These are phyloP conservation scores for Aquilaria sinensis DNA, from an alignment of 345 rosid species.

Conservation along the genomic window DNA sequence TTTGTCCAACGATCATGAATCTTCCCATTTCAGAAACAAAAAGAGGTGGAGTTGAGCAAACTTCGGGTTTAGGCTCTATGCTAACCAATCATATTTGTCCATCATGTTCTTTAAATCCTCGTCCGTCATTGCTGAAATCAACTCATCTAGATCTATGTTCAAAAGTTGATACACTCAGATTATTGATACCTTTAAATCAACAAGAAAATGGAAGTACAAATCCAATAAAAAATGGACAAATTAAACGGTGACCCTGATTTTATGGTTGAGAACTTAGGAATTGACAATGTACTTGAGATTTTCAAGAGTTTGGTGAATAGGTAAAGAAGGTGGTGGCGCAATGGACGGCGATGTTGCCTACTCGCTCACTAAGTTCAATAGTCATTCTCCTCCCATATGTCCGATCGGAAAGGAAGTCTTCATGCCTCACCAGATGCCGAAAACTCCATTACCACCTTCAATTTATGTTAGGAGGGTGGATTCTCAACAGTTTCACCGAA, in stretches of 20 bases:
- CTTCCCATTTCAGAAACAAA: slow-evolving; percentile 55
- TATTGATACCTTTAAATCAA: slow-evolving; percentile 34
- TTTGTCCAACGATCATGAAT: slow-evolving; percentile 27
- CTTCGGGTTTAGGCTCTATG: slow-evolving; percentile 57
- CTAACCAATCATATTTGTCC: slow-evolving; percentile 86
- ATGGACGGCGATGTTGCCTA: slow-evolving; percentile 61
- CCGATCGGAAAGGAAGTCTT: no score
- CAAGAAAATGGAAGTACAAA: background rate
- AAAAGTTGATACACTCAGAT: slow-evolving; percentile 82
- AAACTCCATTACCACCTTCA: no score
- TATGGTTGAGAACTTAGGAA: background rate
- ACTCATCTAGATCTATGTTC: slow-evolving; percentile 89
- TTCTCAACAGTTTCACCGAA: no score
- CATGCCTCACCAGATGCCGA: no score
- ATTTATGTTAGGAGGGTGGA: no score
- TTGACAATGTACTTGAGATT: slow-evolving; percentile 46
- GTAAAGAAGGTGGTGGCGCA: slow-evolving; percentile 58
- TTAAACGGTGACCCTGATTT: background rate
- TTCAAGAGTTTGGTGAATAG: slow-evolving; percentile 69
- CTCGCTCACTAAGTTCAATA: no score
- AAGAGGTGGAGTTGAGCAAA: slow-evolving; percentile 82
- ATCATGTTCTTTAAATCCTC: slow-evolving; percentile 98
- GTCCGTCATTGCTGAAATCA: slow-evolving; percentile 85
- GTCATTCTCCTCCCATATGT: no score
- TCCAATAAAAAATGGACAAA: background rate